Evolutionary conservation across 768 basidiomycete genomes (phyloP).

Genomic region (Phlebiopsis gigantea): DNA sequence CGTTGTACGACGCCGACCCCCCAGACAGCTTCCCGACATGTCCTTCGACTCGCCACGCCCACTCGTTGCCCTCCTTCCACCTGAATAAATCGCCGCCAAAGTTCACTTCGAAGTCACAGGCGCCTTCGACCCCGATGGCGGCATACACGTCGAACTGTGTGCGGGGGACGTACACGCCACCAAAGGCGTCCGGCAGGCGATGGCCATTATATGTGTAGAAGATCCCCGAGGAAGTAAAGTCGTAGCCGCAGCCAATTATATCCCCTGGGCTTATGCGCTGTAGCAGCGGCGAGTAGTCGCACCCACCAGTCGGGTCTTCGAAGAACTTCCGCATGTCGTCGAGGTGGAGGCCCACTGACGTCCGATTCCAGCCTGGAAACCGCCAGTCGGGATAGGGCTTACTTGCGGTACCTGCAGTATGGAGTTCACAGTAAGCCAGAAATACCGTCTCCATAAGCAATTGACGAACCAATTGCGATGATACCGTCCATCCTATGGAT

Average conservation of each 20-base stretch:
- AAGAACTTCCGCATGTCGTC: conserved; percentile 74
- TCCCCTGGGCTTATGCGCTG: conserved; percentile 38
- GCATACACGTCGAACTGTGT: conserved; percentile 54
- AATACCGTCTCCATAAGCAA: background rate
- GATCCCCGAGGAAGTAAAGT: conserved; percentile 42
- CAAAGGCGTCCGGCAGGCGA: conserved; percentile 52
- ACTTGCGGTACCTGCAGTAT: conserved; percentile 50
- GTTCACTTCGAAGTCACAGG: conserved; percentile 53
- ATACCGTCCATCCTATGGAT: conserved; percentile 53
- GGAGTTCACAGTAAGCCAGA: background rate
- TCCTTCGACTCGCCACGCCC: conserved; percentile 59
- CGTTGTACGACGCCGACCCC: conserved; percentile 29
- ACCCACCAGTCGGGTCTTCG: conserved; percentile 60
- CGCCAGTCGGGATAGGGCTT: conserved; percentile 61
- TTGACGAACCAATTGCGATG: conserved; percentile 49
- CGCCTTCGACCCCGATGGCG: conserved; percentile 54
- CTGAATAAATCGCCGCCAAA: conserved; percentile 56
- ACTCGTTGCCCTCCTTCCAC: conserved; percentile 63
- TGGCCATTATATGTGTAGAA: conserved; percentile 66
- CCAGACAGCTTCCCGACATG: conserved; percentile 48
- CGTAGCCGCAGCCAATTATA: conserved; percentile 60
- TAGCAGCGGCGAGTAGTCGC: conserved; percentile 40
- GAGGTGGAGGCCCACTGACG: conserved; percentile 60
- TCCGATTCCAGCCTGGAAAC: conserved; percentile 67
- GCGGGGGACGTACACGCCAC: conserved; percentile 52